Percentiles rank a stretch among this genome's conserved stretches.
Evolutionary conservation across 192 early-diverging fungal species (phyloP).

Genomic region (Anaeromyces robustus): DNA sequence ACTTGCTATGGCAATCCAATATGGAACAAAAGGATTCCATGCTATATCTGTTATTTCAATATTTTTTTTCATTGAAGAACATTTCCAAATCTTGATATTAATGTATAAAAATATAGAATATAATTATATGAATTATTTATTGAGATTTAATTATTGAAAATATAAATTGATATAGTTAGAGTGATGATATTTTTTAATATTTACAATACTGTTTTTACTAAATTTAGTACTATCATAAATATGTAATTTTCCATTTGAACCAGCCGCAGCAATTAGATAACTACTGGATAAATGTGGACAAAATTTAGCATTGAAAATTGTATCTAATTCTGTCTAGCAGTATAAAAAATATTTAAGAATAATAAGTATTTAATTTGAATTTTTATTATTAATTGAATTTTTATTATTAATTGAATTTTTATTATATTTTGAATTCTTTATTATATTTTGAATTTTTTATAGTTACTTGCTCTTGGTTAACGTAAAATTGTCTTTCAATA

Average conservation of each 20-base stretch:
- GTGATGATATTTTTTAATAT: no score
- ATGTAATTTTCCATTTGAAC: constrained; percentile 19
- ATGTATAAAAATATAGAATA: constrained; percentile 4
- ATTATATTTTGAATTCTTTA: no score
- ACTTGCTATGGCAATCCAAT: constrained; percentile 52
- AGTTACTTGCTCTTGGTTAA: constrained; percentile 12
- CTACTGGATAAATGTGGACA: constrained; percentile 21
- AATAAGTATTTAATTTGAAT: neutral
- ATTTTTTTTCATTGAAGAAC: constrained; percentile 16
- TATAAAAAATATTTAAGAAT: neutral
- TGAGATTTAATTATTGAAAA: no score
- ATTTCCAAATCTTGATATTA: constrained; percentile 29
- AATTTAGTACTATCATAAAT: constrained; percentile 7
- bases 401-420: no score
- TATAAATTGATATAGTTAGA: no score
- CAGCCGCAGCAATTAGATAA: constrained; percentile 13
- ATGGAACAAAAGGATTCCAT: constrained; percentile 61
- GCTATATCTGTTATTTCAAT: constrained; percentile 27
- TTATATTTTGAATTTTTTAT: no score
- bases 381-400: no score
- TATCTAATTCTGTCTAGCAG: constrained; percentile 14
- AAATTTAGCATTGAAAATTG: constrained; percentile 14
- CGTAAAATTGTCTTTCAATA: constrained; percentile 11
- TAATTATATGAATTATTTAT: neutral
- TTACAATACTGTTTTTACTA: neutral